These are phyloP conservation scores for Hippophae rhamnoides DNA, from an alignment of 306 rosid genomes.

Conservation along the genomic window DNA sequence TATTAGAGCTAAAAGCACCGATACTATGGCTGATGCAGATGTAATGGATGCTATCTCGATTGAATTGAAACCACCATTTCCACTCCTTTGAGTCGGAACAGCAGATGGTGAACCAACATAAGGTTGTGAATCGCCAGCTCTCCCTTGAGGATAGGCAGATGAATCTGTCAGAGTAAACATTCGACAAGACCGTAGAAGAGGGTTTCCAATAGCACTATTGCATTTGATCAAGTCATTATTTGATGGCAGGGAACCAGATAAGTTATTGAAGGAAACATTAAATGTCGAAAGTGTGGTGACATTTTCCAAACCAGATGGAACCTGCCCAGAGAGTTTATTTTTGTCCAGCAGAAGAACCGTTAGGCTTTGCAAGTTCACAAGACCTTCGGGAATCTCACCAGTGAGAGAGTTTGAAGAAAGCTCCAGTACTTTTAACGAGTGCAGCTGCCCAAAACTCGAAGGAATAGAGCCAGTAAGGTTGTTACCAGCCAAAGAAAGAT, in stretches of 20 bases:
- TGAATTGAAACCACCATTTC: conserved; percentile 44
- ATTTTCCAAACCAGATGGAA: conserved; percentile 74
- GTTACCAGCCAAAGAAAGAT: conserved; percentile 67
- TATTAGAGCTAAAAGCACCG: conserved; percentile 68
- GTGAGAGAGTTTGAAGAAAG: conserved; percentile 60
- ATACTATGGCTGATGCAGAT: conserved; percentile 88
- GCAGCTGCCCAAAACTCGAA: conserved; percentile 52
- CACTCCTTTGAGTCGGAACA: conserved; percentile 14
- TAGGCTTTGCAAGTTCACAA: conserved; percentile 54
- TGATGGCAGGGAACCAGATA: conserved; percentile 72
- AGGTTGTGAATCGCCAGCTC: conserved; percentile 22
- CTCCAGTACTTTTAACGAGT: conserved; percentile 57
- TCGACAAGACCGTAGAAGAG: conserved; percentile 40
- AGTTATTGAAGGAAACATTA: conserved; percentile 87
- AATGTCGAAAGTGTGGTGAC: conserved; percentile 53
- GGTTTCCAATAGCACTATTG: conserved; percentile 75
- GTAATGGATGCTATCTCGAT: conserved; percentile 91
- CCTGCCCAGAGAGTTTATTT: conserved; percentile 71
- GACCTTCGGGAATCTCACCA: conserved; percentile 67
- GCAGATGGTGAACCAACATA: conserved; percentile 31
- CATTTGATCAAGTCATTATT: conserved; percentile 55
- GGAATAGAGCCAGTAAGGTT: conserved; percentile 59
- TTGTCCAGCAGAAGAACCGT: conserved; percentile 56
- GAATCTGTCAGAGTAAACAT: conserved; percentile 34
- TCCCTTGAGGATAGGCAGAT: conserved; percentile 43